Evolutionary conservation across 495 filamentous ascomycete species (phyloP).

Genomic region (Aspergillus bridgeri): DNA sequence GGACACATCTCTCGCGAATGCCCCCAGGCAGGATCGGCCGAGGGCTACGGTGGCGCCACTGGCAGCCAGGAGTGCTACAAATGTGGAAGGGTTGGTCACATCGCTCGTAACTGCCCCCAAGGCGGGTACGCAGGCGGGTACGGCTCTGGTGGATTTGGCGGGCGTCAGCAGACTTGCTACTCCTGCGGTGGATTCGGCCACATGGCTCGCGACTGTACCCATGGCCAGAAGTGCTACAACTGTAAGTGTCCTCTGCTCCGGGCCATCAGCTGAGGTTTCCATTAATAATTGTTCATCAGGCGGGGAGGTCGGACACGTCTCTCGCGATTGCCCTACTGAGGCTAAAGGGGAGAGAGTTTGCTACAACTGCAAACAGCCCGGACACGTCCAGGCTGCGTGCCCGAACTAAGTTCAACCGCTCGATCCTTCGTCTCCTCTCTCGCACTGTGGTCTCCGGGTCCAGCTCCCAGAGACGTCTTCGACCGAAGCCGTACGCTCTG

Average conservation of each 20-base stretch:
- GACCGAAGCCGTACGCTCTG: conserved; percentile 17
- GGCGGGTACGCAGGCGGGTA: conserved; percentile 48
- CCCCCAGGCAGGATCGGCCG: conserved; percentile 53
- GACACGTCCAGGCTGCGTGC: conserved; percentile 92
- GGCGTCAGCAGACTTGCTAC: conserved; percentile 81
- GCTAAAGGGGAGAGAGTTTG: conserved; percentile 87
- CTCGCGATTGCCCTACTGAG: conserved; percentile 92
- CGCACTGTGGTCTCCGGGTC: conserved; percentile 15
- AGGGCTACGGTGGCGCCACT: conserved; percentile 43
- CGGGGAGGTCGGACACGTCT: conserved; percentile 90
- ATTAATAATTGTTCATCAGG: conserved; percentile 33
- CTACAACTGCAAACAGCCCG: conserved; percentile 99
- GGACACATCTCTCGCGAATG: conserved; percentile 97
- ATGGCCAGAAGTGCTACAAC: conserved; percentile 99
- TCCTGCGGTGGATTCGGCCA: conserved; percentile 96
- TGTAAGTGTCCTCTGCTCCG: conserved; percentile 49
- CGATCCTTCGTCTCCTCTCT: conserved; percentile 26
- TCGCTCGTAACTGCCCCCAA: conserved; percentile 91
- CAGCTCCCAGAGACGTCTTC: conserved; percentile 10
- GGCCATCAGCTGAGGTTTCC: background rate
- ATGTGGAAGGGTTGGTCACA: conserved; percentile 95
- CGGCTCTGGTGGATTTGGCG: conserved; percentile 50
- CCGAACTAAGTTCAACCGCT: conserved; percentile 54
- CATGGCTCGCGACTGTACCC: conserved; percentile 96
- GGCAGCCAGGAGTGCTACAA: conserved; percentile 91